Percentiles rank a stretch among this genome's conserved stretches.
phyloP scores from a whole-genome alignment of 73 alveolate genomes.

The Symbiodinium pilosum region DNA sequence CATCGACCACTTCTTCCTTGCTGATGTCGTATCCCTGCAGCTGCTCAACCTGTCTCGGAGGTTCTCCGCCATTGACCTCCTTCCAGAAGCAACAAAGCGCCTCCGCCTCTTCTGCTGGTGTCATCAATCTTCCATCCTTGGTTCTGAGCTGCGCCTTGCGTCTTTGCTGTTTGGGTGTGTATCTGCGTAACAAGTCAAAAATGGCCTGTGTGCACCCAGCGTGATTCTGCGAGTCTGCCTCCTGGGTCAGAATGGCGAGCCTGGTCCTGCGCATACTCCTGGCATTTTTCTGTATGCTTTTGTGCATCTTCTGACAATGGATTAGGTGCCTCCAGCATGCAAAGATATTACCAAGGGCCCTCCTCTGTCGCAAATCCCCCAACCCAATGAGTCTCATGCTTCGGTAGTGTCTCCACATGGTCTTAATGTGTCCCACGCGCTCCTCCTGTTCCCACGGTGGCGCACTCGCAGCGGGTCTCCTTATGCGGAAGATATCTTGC shows the following conservation, averaged over 20 bases:
- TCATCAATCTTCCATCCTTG: not conserved
- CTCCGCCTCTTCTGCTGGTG: not conserved
- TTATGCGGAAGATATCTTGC: not conserved
- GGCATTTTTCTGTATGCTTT: not conserved
- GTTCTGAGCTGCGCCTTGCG: not conserved
- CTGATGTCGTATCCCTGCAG: not conserved
- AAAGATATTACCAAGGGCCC: not conserved
- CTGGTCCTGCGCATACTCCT: not conserved
- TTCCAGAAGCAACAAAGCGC: not conserved
- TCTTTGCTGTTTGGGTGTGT: not conserved
- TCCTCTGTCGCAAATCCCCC: not conserved
- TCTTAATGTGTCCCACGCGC: not conserved
- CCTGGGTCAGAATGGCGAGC: not conserved
- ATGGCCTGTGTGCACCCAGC: not conserved
- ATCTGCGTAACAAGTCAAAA: not conserved
- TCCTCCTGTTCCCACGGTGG: not conserved
- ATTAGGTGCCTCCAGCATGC: not conserved
- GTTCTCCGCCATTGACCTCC: not conserved
- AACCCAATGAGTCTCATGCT: not conserved
- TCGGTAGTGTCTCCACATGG: not conserved
- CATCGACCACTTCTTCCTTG: not conserved
- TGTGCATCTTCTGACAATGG: not conserved
- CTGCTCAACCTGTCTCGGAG: no score
- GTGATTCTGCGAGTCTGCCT: no score
- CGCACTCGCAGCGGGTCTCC: not conserved